Evolutionary conservation across 805 yeast genomes (phyloP).

Genomic region (Pachysolen tannophilus): DNA sequence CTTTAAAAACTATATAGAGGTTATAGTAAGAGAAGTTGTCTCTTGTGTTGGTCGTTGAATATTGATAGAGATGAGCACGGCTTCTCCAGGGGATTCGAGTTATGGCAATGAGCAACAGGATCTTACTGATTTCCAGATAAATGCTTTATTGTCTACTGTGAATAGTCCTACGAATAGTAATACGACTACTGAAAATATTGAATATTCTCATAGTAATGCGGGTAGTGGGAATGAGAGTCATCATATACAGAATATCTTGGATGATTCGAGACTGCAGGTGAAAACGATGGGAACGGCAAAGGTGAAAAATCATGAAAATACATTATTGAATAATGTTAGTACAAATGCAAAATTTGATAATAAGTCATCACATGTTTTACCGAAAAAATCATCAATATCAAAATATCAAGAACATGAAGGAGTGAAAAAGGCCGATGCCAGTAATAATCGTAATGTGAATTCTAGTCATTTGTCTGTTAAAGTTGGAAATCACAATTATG

Average conservation of each 20-base stretch:
- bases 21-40: no score
- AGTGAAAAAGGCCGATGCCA: neutral
- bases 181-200: constrained; percentile 1
- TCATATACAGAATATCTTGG: neutral
- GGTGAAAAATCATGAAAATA: neutral
- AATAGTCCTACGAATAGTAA: neutral
- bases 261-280: neutral
- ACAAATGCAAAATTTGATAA: neutral
- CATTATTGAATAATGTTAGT: neutral
- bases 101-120: neutral
- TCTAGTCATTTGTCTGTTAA: neutral
- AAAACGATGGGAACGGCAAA: neutral
- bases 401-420: neutral
- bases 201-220: constrained; percentile 4
- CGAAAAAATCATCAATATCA: neutral
- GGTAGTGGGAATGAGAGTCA: neutral
- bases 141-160: constrained; percentile 5
- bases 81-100: constrained; percentile 3
- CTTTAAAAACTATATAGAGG: no score
- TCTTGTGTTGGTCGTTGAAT: no score
- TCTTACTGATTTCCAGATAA: constrained; percentile 7
- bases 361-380: neutral
- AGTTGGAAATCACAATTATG: neutral
- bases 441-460: neutral
- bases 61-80: constrained; percentile 3